Base-by-base conservation (phyloP, 225 moss, liverwort and hornwort species). In the Straminergon stramineum region DNA sequence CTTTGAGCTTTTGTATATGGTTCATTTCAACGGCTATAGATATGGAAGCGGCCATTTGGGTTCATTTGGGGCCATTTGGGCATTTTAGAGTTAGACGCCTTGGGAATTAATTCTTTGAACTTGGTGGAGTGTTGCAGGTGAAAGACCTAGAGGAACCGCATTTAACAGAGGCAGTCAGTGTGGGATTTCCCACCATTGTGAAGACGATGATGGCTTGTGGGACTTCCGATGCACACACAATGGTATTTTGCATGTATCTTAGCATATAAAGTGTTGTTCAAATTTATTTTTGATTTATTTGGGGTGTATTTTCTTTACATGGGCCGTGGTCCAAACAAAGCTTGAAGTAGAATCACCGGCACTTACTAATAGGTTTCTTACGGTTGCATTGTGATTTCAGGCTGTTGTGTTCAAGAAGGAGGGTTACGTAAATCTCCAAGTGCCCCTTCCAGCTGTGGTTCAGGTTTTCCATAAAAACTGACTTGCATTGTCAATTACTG, bases 181-280 rank as follows among this genome's bases (percentile, higher is more conserved):
- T 97, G 68, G 92, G 92, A 23, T 94, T 97, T 67, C 99, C 97
- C 35, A 94, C 97, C 43, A 99, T 99, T 86, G 99, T 99, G 70
- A 99, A 97, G 93, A 96, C 99, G 61, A 92, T 93, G 92, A 94
- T 99, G 91, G 99, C 99, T 51, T 99, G 96, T 89, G 99, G 97
- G 75, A 93, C 95, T 53, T 85, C 96, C 28, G 95, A 96, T 81
- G 95, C 97, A 52, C 99, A 99, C 85, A 96, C 95, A 87, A 99
- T 99, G 99, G 97, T 97, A 88, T 39, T 82, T 87, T 52, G 48
- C 66, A 8, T 9, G 6, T 45, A 7, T 24, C 65, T 48, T n/a
- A 69, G 63, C 45, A 73, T 65, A 15, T 13, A 17, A 58, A n/a
- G 3, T 77, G 31, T n/a, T 68, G 63, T 11, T 30, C 19, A 52